Percentiles rank a stretch among this genome's conserved stretches.
phyloP scores from a whole-genome alignment of 108 stramenopile genomes.

The Stephanodiscus triporus region DNA sequence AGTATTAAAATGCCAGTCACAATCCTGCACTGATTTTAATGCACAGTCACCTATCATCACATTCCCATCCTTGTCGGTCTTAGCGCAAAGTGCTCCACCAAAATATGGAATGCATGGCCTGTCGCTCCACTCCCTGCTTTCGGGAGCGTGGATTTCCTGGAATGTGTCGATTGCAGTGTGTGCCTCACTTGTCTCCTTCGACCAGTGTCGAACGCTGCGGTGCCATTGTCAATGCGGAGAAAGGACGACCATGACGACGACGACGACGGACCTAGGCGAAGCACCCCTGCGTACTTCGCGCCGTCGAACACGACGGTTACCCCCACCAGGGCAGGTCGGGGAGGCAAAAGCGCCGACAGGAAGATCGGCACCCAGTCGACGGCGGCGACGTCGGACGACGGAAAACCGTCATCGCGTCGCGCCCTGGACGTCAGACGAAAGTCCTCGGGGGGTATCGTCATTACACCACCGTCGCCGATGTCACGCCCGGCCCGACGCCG shows the following conservation, averaged over 20 bases:
- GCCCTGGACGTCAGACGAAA: constrained; percentile 39
- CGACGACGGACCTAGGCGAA: too few relatives aligned
- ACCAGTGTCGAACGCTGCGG: constrained; percentile 41
- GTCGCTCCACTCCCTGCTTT: constrained; percentile 57
- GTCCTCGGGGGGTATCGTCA: constrained; percentile 17
- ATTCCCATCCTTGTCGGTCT: constrained; percentile 55
- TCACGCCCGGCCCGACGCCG: too few relatives aligned
- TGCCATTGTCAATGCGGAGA: constrained; percentile 54
- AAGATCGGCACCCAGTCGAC: constrained; percentile 51
- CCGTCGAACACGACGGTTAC: constrained; percentile 54
- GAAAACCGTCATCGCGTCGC: not conserved
- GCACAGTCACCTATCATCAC: constrained; percentile 29
- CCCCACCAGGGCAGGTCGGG: constrained; percentile 15
- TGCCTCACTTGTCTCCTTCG: constrained; percentile 37
- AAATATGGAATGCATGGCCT: constrained; percentile 41
- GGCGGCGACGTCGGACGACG: constrained; percentile 9
- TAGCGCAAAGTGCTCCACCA: constrained; percentile 56
- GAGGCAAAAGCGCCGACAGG: constrained; percentile 31
- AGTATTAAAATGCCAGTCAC: too few relatives aligned
- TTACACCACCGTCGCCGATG: too few relatives aligned
- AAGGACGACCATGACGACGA: too few relatives aligned
- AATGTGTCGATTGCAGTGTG: constrained; percentile 46
- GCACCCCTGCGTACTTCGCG: constrained; percentile 51
- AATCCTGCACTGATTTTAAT: too few relatives aligned
- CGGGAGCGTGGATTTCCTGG: constrained; percentile 46